Base-by-base conservation (phyloP, 768 basidiomycete genomes). In the Mycena indigotica region DNA sequence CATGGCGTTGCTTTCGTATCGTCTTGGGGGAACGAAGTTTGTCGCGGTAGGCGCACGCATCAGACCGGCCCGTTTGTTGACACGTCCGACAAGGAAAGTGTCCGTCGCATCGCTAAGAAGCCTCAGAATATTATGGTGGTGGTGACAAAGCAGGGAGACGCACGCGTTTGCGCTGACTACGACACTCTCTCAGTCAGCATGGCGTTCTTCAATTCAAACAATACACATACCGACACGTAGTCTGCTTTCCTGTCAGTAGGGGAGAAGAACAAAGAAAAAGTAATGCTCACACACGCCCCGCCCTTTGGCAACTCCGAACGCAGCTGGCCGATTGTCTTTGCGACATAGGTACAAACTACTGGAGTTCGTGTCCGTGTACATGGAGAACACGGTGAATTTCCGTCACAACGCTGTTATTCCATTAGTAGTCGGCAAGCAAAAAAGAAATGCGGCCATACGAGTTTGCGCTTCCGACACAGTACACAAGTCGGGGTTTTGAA, bases 361-460 rank as follows among this genome's bases (percentile, higher is more conserved):
- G 61, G 61, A 3, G 61, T 63, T 23, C 61, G 35, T 8, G 61
- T 59, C 39, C 61, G 30, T n/a, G 61, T 55, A 38, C 61, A 63
- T 3, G 61, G 61, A 5, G 54, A 57, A 28, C 61, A 63, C 12
- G 61, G 61, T 26, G 53, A n/a, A 10, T 55, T 55, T 30, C 61
- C 61, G 45, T 63, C 61, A 35, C 61, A 63, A 52, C 61, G 61
- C 61, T 63, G 30, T n/a, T n/a, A n/a, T n/a, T n/a, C n/a, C n/a
- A n/a, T n/a, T n/a, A n/a, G n/a, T n/a, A n/a, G n/a, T n/a, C n/a
- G n/a, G n/a, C n/a, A n/a, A n/a, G n/a, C n/a, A 19, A 39, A 25
- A 23, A 23, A 23, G 23, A 44, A 13, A 23, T 19, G 41, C 25
- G 25, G n/a, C n/a, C n/a, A n/a, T n/a, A 63, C 62, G 16, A 63